Evolutionary conservation across 2,329 filamentous ascomycete genomes (phyloP), one percentile per base, ranked within the genome.

Genomic region (Coniella vitis): DNA sequence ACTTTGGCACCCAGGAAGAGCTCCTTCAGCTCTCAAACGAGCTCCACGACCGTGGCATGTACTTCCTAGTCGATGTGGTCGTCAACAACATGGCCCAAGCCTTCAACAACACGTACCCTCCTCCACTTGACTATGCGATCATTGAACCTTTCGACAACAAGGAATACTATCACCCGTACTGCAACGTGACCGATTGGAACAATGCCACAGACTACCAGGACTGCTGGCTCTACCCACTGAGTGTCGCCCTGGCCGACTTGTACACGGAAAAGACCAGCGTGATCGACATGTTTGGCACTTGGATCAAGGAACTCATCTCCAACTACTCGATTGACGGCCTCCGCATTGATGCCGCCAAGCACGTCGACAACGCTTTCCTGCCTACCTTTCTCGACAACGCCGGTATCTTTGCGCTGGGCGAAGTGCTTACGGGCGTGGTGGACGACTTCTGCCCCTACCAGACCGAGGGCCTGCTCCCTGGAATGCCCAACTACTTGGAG

Each of bases 311-410:
- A 37, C 66, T 86, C 0, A 74, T 86, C 2, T 60, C 69, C 3
- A 76, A 80, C 54, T 86, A 84, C 58, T 69, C 68, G 16, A 80
- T 84, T 67, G 79, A 81, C 58, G 78, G 79, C 3, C 65, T 81
- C 10, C 75, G 79, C 31, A 75, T 83, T 55, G 79, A 83, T 54
- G 81, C 76, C 0, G 78, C 78, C 53, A 81, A 79, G 62, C 78
- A 83, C 60, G 76, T 83, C 13, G 71, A 80, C 53, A 73, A 74
- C 52, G 69, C 68, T 10, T 85, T 82, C 62, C 81, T 79, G 68
- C 65, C 75, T 0, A 62, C 58, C 0, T 84, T 83, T 55, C 65
- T 71, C 19, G 56, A 67, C 7, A 74, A 72, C 2, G 70, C 78
- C 1, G 79, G 78, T 4, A 75, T 83, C 2, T 83, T 81, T 60